Base-by-base conservation (phyloP, 2,329 filamentous ascomycete genomes). In the Botrytis aclada region DNA sequence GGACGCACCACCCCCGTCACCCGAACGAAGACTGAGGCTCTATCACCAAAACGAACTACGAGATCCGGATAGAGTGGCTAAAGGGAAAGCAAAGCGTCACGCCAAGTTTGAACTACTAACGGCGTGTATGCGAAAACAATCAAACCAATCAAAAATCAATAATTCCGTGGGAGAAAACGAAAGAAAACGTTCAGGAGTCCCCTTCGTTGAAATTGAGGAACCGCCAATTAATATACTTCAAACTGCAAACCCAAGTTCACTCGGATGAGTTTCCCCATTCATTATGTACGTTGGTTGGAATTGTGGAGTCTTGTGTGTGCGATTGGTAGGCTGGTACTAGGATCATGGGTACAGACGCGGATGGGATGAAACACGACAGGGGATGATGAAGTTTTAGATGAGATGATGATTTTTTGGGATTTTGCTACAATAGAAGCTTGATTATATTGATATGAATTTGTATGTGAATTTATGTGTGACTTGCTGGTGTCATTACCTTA, bases 301-400 rank as follows among this genome's bases (percentile, higher is more conserved):
- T 66, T 51, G 22, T 51, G 63, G 63, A 32, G 25, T 37, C 2
- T 1, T 16, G 9, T 25, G 20, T 37, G 10, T 66, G 64, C 63
- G 34, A 66, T 54, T 66, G 45, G 64, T 39, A 39, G 34, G 39
- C 16, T 9, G 16, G 10, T 25, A 29, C 45, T 41, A 18, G 65
- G 65, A 56, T 67, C 2, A 67, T 56, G 34, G 47, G 64, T 66
- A 66, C 45, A 66, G 64, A 54, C 63, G 64, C 45, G 47, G 47
- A 67, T 41, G 34, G 34, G 64, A 54, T 67, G 47, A 67, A 67
- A 67, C 64, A n/a, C 29, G 64, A 54, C 45, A 51, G 45, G 45
- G 64, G 64, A 22, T 1, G 9, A 18, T 56, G 64, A 16, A 22
- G 64, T 66, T 66, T 66, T 5, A 39, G 64, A 54, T 66, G 63